Conservation (phyloP, 2,329 filamentous ascomycete genomes). For the Pyricularia pennisetigena region DNA sequence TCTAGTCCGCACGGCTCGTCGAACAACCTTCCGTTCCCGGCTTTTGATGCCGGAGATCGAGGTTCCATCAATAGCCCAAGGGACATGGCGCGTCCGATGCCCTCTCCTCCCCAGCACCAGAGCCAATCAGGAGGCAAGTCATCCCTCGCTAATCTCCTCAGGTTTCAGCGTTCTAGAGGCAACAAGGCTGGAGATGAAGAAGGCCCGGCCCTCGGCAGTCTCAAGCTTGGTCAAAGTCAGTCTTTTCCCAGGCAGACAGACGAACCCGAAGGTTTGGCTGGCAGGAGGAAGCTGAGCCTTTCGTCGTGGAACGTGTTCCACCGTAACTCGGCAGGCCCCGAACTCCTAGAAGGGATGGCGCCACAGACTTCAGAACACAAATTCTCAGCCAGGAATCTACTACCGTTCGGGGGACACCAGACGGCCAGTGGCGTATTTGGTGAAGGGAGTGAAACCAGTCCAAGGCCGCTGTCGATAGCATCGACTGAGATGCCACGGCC, state of each 20-base stretch:
- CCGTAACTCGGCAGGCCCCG: conserved; percentile 38
- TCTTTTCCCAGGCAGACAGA: conserved; percentile 60
- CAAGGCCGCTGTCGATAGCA: conserved; percentile 59
- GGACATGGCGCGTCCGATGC: conserved; percentile 20
- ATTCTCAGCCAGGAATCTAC: conserved; percentile 32
- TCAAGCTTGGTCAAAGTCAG: conserved; percentile 65
- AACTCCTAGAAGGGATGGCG: conserved; percentile 25
- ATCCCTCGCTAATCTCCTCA: conserved; percentile 39
- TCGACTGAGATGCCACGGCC: conserved; percentile 65
- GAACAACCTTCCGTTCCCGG: conserved; percentile 45
- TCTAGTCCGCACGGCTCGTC: conserved; percentile 54
- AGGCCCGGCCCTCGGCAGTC: conserved; percentile 55
- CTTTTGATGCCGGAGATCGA: conserved; percentile 37
- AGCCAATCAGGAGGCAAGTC: conserved; percentile 12
- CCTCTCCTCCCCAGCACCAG: conserved; percentile 26
- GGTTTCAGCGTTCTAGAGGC: conserved; percentile 49
- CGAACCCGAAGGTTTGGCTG: conserved; percentile 40
- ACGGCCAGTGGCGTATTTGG: conserved; percentile 37
- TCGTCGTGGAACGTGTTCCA: conserved; percentile 49
- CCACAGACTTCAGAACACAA: conserved; percentile 18
- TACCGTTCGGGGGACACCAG: conserved; percentile 36
- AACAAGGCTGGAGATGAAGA: conserved; percentile 51
- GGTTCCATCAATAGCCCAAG: conserved; percentile 24
- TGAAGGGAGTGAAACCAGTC: conserved; percentile 47
- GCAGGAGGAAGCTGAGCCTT: conserved; percentile 41